These are phyloP conservation scores for Pleodorina starrii DNA, from an alignment of 139 green algal genomes.

Conservation along the genomic window DNA sequence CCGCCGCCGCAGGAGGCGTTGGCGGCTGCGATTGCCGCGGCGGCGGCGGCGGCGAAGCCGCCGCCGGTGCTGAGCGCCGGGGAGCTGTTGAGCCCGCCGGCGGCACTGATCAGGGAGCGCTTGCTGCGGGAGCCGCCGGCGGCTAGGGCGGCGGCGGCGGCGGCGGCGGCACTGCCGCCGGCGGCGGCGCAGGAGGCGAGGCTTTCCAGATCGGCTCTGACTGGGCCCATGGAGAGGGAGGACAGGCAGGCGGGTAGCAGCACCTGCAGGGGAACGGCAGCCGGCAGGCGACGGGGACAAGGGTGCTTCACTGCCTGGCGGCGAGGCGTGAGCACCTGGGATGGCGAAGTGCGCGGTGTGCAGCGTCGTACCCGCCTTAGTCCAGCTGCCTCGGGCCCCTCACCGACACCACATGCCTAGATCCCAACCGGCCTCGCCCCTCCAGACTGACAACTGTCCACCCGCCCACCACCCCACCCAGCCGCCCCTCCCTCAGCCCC, in stretches of 20 bases:
- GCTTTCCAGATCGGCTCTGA: neutral
- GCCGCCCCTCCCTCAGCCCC: too few relatives aligned
- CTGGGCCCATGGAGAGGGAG: neutral
- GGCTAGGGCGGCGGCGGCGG: neutral
- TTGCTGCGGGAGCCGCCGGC: neutral
- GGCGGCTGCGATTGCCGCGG: too few relatives aligned
- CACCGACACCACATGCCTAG: too few relatives aligned
- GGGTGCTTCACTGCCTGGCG: too few relatives aligned
- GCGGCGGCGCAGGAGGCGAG: neutral
- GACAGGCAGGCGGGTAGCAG: slow-evolving; percentile 17
- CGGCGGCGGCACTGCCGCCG: neutral
- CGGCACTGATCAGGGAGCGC: neutral
- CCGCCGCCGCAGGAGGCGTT: neutral
- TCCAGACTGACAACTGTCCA: too few relatives aligned
- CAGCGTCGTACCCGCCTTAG: too few relatives aligned
- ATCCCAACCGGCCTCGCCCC: too few relatives aligned
- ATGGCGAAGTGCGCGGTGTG: too few relatives aligned
- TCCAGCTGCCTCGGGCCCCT: too few relatives aligned
- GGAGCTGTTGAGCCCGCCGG: neutral
- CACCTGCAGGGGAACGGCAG: slow-evolving; percentile 8
- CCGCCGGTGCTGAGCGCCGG: neutral
- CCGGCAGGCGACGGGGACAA: neutral
- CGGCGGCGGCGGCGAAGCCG: too few relatives aligned
- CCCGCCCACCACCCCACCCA: too few relatives aligned
- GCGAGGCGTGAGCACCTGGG: too few relatives aligned